A percentile compares a stretch with the other conserved stretches of the same genome.
Evolutionary conservation across 2,329 filamentous ascomycete species (phyloP).

Genomic region (Penicillium sp.): DNA sequence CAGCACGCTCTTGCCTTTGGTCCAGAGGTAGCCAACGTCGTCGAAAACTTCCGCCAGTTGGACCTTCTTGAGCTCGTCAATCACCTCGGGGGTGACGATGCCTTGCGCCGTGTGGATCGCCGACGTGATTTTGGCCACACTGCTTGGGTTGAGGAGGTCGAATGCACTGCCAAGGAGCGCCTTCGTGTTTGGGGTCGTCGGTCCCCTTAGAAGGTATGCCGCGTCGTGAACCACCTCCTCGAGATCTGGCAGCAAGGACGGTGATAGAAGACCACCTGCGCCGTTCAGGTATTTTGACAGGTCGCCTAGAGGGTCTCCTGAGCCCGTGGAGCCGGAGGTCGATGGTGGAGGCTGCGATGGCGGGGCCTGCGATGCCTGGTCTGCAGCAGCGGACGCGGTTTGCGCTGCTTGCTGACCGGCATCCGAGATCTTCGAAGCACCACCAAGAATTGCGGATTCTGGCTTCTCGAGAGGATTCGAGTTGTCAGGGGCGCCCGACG

Average conservation of each 20-base stretch:
- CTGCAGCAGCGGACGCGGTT: background rate
- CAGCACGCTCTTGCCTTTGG: background rate
- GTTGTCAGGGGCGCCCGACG: background rate
- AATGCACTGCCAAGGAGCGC: background rate
- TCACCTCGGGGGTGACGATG: background rate
- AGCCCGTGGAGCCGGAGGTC: background rate
- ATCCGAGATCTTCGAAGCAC: background rate
- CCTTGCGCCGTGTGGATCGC: background rate
- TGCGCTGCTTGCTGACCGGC: background rate
- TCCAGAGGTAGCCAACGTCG: background rate
- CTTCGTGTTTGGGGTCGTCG: background rate
- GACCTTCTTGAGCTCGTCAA: background rate
- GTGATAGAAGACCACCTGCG: background rate
- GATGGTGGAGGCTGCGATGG: background rate
- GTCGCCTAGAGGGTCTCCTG: background rate
- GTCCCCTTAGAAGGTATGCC: background rate
- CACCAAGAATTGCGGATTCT: background rate
- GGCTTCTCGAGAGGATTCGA: background rate
- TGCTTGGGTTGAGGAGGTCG: background rate
- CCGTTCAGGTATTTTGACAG: background rate
- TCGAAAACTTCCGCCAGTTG: background rate
- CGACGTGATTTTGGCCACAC: background rate
- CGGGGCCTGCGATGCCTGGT: background rate
- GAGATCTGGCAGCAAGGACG: background rate
- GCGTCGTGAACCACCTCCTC: background rate